These are phyloP conservation scores for Paralagenidium karlingii DNA, from an alignment of 352 stramenopile genomes.

Conservation along the genomic window DNA sequence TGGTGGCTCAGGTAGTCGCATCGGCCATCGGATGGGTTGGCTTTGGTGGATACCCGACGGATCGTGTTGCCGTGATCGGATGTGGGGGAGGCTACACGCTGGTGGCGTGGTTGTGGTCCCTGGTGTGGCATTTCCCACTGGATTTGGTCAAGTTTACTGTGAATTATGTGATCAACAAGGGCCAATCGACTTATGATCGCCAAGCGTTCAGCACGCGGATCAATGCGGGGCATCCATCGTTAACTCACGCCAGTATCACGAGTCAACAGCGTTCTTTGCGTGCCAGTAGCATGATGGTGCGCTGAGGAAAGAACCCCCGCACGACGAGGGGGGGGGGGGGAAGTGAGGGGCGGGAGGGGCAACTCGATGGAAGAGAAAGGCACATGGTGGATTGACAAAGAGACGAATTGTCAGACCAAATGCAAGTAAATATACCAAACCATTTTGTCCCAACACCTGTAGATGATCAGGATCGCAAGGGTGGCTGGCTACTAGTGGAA, in stretches of 20 bases:
- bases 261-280: neutral
- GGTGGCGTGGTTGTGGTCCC: slow-evolving; percentile 7
- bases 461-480: no score
- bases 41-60: slow-evolving; percentile 7
- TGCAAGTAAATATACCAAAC: no score
- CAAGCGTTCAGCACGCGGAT: slow-evolving; percentile 7
- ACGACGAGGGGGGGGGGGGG: no score
- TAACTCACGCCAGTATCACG: neutral
- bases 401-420: no score
- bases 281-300: neutral
- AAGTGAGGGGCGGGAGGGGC: no score
- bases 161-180: slow-evolving; percentile 8
- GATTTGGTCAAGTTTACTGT: slow-evolving; percentile 11
- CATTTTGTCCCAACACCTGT: no score
- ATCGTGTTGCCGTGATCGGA: slow-evolving; percentile 6
- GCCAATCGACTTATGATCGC: neutral
- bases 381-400: no score
- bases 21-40: slow-evolving; percentile 7
- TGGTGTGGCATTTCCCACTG: slow-evolving; percentile 10
- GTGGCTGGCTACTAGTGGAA: no score
- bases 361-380: no score
- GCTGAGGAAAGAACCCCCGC: no score
- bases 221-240: slow-evolving; percentile 7
- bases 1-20: slow-evolving; percentile 6
- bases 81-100: slow-evolving; percentile 5